Conservation (phyloP, 106 monocot species). For the Dactylorhiza incarnata region DNA sequence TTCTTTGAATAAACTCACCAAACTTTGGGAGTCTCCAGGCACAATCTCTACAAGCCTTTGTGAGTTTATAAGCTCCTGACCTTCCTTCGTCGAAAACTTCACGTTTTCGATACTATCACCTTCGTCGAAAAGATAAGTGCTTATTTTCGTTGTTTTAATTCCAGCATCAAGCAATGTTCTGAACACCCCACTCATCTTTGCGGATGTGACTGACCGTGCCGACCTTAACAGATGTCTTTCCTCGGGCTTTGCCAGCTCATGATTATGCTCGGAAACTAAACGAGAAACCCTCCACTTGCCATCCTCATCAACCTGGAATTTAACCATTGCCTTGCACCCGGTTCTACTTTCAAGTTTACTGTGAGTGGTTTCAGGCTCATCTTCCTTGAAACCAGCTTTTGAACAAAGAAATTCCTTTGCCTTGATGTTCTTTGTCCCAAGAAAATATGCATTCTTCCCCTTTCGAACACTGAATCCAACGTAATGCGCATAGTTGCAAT, state of each 20-base stretch:
- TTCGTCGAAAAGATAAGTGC: slow-evolving; percentile 14
- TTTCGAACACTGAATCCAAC: slow-evolving; percentile 38
- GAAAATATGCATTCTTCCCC: slow-evolving; percentile 24
- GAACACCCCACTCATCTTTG: slow-evolving; percentile 16
- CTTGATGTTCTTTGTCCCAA: slow-evolving; percentile 16
- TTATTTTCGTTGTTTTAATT: slow-evolving; percentile 10
- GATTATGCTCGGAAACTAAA: slow-evolving; percentile 30
- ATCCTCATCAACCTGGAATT: slow-evolving; percentile 26
- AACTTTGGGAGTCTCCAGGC: slow-evolving; percentile 19
- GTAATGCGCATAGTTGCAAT: slow-evolving; percentile 24
- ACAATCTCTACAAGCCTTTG: slow-evolving; percentile 13
- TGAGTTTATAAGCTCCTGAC: slow-evolving; percentile 11
- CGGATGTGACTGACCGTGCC: slow-evolving; percentile 9
- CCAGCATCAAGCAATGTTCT: slow-evolving; percentile 12
- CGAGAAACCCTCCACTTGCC: slow-evolving; percentile 28
- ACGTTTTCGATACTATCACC: slow-evolving; percentile 10
- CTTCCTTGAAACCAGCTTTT: slow-evolving; percentile 26
- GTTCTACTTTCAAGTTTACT: slow-evolving; percentile 26
- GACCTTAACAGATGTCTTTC: slow-evolving; percentile 35
- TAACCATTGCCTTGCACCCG: slow-evolving; percentile 34
- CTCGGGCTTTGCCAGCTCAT: slow-evolving; percentile 29
- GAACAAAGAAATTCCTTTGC: slow-evolving; percentile 28
- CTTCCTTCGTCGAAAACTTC: slow-evolving; percentile 7
- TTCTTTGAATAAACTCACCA: slow-evolving; percentile 19
- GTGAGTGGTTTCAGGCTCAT: slow-evolving; percentile 20